A percentile compares a stretch with the other conserved stretches of the same genome.
Conservation (phyloP, 768 basidiomycete species). For the Lyophyllum shimeji region DNA sequence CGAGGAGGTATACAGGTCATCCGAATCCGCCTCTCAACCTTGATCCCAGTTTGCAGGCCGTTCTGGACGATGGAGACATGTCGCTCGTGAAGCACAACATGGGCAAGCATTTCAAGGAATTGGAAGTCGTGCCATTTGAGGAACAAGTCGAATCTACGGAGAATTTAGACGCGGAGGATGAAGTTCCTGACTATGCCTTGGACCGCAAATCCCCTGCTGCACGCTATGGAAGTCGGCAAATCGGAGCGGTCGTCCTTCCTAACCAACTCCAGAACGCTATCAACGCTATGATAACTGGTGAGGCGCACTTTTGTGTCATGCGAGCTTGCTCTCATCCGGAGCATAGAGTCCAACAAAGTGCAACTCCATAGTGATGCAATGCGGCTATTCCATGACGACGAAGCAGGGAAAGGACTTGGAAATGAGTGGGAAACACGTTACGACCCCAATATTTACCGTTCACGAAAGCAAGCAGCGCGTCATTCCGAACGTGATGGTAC, state of each 20-base stretch:
- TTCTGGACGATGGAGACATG: slow-evolving; percentile 69
- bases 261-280: slow-evolving; percentile 70
- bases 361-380: slow-evolving; percentile 69
- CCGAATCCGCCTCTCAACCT: slow-evolving; percentile 63
- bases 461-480: slow-evolving; percentile 51
- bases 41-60: slow-evolving; percentile 61
- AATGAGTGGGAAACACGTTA: slow-evolving; percentile 57
- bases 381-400: slow-evolving; percentile 57
- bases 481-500: slow-evolving; percentile 73
- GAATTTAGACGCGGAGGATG: slow-evolving; percentile 28
- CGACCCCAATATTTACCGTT: slow-evolving; percentile 55
- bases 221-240: slow-evolving; percentile 68
- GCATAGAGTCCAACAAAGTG: slow-evolving; percentile 60
- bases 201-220: slow-evolving; percentile 79
- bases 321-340: slow-evolving; percentile 11
- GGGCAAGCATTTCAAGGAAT: slow-evolving; percentile 40
- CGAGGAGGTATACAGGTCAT: slow-evolving; percentile 24
- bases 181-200: slow-evolving; percentile 22
- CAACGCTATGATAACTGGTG: slow-evolving; percentile 65
- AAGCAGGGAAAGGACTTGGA: slow-evolving; percentile 23
- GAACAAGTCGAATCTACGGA: slow-evolving; percentile 31
- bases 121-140: slow-evolving; percentile 50
- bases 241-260: slow-evolving; percentile 74
- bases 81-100: slow-evolving; percentile 47
- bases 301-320: slow-evolving; percentile 14